Percentiles rank a stretch among this genome's conserved stretches.
Evolutionary conservation across 495 filamentous ascomycete genomes (phyloP).

Genomic region (Aspergillus coremiiformis): DNA sequence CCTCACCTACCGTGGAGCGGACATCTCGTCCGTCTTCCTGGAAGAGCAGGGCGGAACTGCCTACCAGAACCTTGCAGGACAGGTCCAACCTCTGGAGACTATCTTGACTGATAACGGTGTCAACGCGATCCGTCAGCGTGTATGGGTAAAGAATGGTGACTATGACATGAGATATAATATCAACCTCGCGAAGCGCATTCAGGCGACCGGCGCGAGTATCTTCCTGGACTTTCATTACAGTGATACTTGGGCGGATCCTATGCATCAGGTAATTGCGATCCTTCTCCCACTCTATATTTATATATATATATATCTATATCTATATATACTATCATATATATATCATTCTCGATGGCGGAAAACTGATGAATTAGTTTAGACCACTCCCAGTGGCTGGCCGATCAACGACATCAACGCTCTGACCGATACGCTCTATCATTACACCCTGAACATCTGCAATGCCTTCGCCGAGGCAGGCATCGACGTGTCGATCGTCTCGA

Average conservation of each 20-base stretch:
- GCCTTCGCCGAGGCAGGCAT: constrained; percentile 48
- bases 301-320: too few species aligned
- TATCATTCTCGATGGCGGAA: not conserved
- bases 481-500: constrained; percentile 54
- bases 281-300: not conserved
- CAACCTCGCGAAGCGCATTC: constrained; percentile 54
- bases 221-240: constrained; percentile 66
- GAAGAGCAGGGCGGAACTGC: constrained; percentile 54
- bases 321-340: too few species aligned
- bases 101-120: constrained; percentile 58
- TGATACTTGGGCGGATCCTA: constrained; percentile 56
- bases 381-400: constrained; percentile 55
- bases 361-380: constrained; percentile 16
- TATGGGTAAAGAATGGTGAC: constrained; percentile 65
- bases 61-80: constrained; percentile 52
- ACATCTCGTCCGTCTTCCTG: constrained; percentile 64
- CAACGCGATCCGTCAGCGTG: constrained; percentile 62
- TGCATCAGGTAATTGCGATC: constrained; percentile 29
- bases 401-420: constrained; percentile 49
- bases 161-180: constrained; percentile 67
- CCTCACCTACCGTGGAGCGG: constrained; percentile 59
- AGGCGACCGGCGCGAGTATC: constrained; percentile 54
- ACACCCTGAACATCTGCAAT: constrained; percentile 55
- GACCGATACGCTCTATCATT: constrained; percentile 55
- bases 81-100: constrained; percentile 48